These are phyloP conservation scores for Rubus parviflorus DNA, from an alignment of 306 rosid genomes.

Conservation along the genomic window DNA sequence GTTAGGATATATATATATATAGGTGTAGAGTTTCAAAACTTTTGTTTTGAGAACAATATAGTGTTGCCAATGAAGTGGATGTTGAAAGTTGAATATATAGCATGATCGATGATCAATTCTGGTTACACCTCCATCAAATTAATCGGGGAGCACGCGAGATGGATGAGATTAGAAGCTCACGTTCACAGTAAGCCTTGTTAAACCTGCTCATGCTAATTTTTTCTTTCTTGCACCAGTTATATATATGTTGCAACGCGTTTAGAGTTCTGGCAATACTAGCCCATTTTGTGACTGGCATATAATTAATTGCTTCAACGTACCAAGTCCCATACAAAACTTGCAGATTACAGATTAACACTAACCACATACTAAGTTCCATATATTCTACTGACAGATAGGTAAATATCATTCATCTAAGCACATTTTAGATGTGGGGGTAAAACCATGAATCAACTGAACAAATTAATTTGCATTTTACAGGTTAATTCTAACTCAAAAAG, in stretches of 20 bases:
- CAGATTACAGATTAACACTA: no score
- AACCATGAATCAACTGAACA: not conserved
- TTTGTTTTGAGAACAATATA: no score
- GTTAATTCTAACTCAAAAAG: conserved; percentile 23
- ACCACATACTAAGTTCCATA: no score
- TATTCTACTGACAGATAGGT: no score
- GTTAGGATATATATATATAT: no score
- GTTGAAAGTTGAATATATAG: not conserved
- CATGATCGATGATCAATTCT: not conserved
- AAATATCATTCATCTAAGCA: no score
- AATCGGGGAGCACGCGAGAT: not conserved
- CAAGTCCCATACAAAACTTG: no score
- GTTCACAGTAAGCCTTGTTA: not conserved
- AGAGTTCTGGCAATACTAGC: no score
- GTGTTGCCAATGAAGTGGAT: not conserved
- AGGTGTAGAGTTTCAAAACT: no score
- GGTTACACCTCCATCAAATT: not conserved
- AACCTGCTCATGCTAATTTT: not conserved
- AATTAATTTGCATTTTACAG: not conserved
- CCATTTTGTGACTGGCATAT: no score
- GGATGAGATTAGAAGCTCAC: not conserved
- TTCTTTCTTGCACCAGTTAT: not conserved
- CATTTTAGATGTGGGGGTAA: no score
- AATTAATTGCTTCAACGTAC: no score
- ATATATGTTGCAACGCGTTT: not conserved